phyloP scores from a whole-genome alignment of 345 rosid genomes.

The Salix exigua region DNA sequence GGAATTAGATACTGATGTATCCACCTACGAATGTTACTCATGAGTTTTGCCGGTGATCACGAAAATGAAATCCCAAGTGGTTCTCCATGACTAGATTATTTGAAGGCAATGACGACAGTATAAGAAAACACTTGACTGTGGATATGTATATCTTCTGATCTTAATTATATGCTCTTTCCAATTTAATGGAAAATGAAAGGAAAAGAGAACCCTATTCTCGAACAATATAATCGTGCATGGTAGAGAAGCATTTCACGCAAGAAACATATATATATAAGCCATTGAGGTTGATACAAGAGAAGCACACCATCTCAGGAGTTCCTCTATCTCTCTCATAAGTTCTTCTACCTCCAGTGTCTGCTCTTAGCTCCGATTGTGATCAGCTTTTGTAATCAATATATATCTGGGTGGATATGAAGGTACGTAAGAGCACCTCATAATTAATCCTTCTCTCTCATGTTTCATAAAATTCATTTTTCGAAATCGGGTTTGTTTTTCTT shows the following conservation, averaged over 20 bases:
- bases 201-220: conserved; percentile 38
- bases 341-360: not conserved
- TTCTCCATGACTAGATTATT: not conserved
- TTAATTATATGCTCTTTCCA: not conserved
- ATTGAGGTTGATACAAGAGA: not conserved
- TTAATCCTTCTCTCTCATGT: not conserved
- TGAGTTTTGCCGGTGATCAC: not conserved
- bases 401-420: not conserved
- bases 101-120: not conserved
- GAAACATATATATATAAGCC: conserved; percentile 30
- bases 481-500: not conserved
- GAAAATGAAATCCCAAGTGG: conserved; percentile 2
- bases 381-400: not conserved
- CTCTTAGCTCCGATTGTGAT: not conserved
- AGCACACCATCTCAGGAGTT: not conserved
- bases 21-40: conserved; percentile 8
- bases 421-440: not conserved
- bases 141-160: not conserved
- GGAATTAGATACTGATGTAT: conserved; percentile 25
- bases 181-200: conserved; percentile 10
- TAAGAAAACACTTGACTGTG: conserved; percentile 14
- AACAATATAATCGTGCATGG: conserved; percentile 33
- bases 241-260: conserved; percentile 24
- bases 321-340: not conserved
- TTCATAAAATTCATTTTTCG: not conserved